Conservation (phyloP, 208 protist species). For the Crithidia fasciculata region DNA sequence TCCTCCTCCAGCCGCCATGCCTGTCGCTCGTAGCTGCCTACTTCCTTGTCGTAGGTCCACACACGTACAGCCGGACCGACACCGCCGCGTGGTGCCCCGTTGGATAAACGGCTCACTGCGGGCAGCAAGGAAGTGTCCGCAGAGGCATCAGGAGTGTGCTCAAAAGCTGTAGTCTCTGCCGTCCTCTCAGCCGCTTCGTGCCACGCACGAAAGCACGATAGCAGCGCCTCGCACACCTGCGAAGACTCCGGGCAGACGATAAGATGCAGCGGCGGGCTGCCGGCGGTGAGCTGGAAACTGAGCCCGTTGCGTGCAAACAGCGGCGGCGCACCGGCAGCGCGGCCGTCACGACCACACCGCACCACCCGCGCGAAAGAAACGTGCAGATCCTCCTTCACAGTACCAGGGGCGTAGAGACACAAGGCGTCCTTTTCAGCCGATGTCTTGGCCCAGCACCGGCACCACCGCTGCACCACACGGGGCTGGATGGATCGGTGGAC, state of each 20-base stretch:
- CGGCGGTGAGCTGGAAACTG: conserved; percentile 43
- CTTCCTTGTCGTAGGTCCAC: not conserved
- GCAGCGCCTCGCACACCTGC: conserved; percentile 39
- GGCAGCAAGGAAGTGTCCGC: too few species aligned
- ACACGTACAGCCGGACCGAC: not conserved
- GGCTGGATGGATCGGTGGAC: conserved; percentile 56
- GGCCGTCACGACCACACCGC: conserved; percentile 32
- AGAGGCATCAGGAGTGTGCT: too few species aligned
- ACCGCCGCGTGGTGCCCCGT: not conserved
- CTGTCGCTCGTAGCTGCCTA: conserved; percentile 17
- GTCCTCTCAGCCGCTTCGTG: not conserved
- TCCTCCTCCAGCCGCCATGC: conserved; percentile 14
- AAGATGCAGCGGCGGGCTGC: conserved; percentile 44
- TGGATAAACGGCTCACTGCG: not conserved
- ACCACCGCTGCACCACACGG: conserved; percentile 47
- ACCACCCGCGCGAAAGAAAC: conserved; percentile 28
- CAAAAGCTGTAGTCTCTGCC: too few species aligned
- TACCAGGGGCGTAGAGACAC: conserved; percentile 29
- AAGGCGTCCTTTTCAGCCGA: conserved; percentile 23
- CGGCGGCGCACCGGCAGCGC: conserved; percentile 30
- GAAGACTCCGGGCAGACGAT: conserved; percentile 49
- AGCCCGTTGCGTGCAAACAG: conserved; percentile 55
- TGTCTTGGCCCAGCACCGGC: conserved; percentile 52
- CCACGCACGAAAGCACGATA: conserved; percentile 35
- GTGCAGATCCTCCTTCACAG: conserved; percentile 25